Evolutionary conservation across 2,329 filamentous ascomycete genomes (phyloP).

Genomic region (Sordariomycetes sp.): DNA sequence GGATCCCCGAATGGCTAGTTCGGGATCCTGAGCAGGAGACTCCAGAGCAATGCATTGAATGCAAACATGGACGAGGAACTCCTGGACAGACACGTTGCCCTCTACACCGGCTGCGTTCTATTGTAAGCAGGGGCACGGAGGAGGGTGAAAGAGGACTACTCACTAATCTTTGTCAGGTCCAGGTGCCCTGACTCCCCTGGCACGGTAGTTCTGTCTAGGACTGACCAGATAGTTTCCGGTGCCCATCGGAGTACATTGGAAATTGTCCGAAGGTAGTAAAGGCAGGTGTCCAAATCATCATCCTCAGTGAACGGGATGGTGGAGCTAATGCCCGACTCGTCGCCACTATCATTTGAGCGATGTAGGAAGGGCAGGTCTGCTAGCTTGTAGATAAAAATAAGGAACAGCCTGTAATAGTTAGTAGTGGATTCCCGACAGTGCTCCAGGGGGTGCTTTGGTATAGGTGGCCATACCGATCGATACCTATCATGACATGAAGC

Average conservation of each 20-base stretch:
- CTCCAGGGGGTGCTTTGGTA: neutral
- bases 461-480: slow-evolving; percentile 37
- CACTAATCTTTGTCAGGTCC: slow-evolving; percentile 35
- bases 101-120: slow-evolving; percentile 31
- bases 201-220: slow-evolving; percentile 50
- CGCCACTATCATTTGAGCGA: neutral
- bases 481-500: slow-evolving; percentile 55
- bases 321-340: neutral
- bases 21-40: slow-evolving; percentile 17
- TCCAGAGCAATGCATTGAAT: slow-evolving; percentile 44
- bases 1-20: slow-evolving; percentile 33
- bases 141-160: slow-evolving; percentile 16
- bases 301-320: slow-evolving; percentile 21
- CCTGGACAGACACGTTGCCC: slow-evolving; percentile 47
- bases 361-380: slow-evolving; percentile 38
- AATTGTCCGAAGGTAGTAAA: slow-evolving; percentile 67
- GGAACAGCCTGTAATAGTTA: slow-evolving; percentile 35
- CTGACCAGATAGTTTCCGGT: slow-evolving; percentile 56
- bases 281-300: slow-evolving; percentile 61
- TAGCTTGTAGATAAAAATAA: slow-evolving; percentile 46
- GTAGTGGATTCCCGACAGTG: neutral
- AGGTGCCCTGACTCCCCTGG: slow-evolving; percentile 30
- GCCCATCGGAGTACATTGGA: slow-evolving; percentile 59
- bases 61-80: slow-evolving; percentile 54
- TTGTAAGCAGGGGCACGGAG: neutral